Conservation (phyloP, 352 stramenopile species). For the Pythium aristosporum region DNA sequence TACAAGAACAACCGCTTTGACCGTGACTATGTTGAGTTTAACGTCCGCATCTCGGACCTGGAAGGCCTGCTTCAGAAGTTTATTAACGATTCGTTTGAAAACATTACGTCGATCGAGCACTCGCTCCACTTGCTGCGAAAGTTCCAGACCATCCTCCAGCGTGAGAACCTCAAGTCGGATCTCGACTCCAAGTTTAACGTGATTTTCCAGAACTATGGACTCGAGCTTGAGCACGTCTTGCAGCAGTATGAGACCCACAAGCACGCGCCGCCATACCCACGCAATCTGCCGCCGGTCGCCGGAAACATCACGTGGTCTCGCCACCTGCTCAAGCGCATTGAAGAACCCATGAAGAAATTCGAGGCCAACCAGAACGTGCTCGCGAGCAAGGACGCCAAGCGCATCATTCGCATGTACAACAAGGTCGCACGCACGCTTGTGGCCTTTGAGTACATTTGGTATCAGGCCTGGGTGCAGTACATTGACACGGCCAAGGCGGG, state of each 20-base stretch:
- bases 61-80: slow-evolving; percentile 97
- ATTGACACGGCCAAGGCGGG: slow-evolving; percentile 98
- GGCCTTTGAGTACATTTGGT: slow-evolving; percentile 99
- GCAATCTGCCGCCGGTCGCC: slow-evolving; percentile 96
- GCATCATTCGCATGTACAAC: slow-evolving; percentile 99
- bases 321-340: slow-evolving; percentile 97
- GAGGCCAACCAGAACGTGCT: slow-evolving; percentile 98
- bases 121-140: slow-evolving; percentile 96
- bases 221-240: slow-evolving; percentile 97
- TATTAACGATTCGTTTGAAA: slow-evolving; percentile 99
- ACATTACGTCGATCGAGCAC: slow-evolving; percentile 98
- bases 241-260: slow-evolving; percentile 99
- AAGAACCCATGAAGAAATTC: slow-evolving; percentile 99
- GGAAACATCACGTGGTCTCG: slow-evolving; percentile 98
- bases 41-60: slow-evolving; percentile 95
- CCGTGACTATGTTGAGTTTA: slow-evolving; percentile 96
- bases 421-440: slow-evolving; percentile 98
- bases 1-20: slow-evolving; percentile 99
- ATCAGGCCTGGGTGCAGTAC: slow-evolving; percentile 97
- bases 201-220: slow-evolving; percentile 99
- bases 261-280: slow-evolving; percentile 94
- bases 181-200: slow-evolving; percentile 99
- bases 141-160: slow-evolving; percentile 97
- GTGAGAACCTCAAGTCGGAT: slow-evolving; percentile 97
- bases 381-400: slow-evolving; percentile 95